Base-by-base conservation (phyloP, 805 yeast genomes). In the Candida coleopterorum region DNA sequence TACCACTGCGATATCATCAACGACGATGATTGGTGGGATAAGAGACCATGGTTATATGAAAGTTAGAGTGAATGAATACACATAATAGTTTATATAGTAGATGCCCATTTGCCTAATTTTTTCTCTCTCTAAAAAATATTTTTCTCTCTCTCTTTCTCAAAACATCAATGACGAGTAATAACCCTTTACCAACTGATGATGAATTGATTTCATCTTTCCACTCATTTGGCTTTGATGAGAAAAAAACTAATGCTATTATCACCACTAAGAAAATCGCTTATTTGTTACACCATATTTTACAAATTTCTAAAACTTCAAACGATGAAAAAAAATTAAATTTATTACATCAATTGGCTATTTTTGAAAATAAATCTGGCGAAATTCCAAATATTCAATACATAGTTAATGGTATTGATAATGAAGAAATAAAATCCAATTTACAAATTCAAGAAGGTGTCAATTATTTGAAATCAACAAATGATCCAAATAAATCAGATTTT, bases 211-310 rank as follows among this genome's bases (percentile, higher is more conserved):
- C 47, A 16, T 56, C 59, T 23, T 75, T 76, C 39, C 50, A 60
- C 38, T 51, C 58, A 35, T 55, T 81, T 40, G 94, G 94, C 10
- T 77, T 85, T 47, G 77, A 74, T 48, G 90, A 82, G 12, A 69
- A 77, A 48, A 86, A 85, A 57, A 70, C 85, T 41, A 75, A 78
- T 34, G 97, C 93, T 54, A 81, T 88, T 39, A 59, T 78, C 39
- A 90, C 87, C 59, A 90, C 93, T 66, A 79, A 80, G 56, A 89
- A 89, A 59, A 94, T 89, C 27, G 75, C 90, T 12, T 66, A 68
- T 27, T 76, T 95, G 1, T 70, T 93, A 35, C 71, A 68, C 21
- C 32, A 45, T 17, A 37, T 36, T 6, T 45, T 40, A 5, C 23
- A 32, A 7, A 41, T 33, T 8, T 29, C 40, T 11, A 18, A 25